Evolutionary conservation across 495 filamentous ascomycete genomes (phyloP), one percentile per base, ranked within the genome.

Genomic region (Neurospora sp.): DNA sequence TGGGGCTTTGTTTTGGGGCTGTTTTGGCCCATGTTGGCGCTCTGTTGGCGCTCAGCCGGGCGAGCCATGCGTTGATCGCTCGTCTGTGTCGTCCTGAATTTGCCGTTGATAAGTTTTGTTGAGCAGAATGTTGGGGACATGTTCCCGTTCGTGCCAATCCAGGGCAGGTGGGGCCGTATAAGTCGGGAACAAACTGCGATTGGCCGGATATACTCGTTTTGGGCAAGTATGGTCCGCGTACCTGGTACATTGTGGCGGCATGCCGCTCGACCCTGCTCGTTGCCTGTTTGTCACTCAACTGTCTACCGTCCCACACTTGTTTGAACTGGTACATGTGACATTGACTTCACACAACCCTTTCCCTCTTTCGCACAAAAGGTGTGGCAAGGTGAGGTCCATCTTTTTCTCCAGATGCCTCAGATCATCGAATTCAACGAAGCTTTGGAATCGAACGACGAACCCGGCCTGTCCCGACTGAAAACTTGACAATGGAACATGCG

Each of bases 61-160:
- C 53, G 22, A 31, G 53, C 53, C 53, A 35, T 31, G 22, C 12
- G 53, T 61, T 61, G 53, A 61, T 61, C 22, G 53, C 22, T 61
- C 53, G 20, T 61, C 27, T 61, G 14, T n/a, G 14, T 69, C 39
- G 71, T 42, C 61, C 71, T 70, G 73, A 72, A 73, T 77, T 77
- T 73, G 70, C 73, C 74, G 72, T 73, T 61, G 27, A 61, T 61
- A 37, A 75, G 71, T 79, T 79, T 78, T 80, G 79, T 80, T 80
- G 79, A 80, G 79, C 72, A 80, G 79, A 79, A 8, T 77, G 79
- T 80, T 80, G 79, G 79, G 79, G 76, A 72, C 61, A 68, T 40
- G 74, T 70, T 72, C 12, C n/a, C n/a, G n/a, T n/a, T n/a, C n/a
- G n/a, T n/a, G n/a, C n/a, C 47, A 18, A 18, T 31, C 14, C 53